Evolutionary conservation across 768 basidiomycete species (phyloP).

Genomic region (Trametes elegans): DNA sequence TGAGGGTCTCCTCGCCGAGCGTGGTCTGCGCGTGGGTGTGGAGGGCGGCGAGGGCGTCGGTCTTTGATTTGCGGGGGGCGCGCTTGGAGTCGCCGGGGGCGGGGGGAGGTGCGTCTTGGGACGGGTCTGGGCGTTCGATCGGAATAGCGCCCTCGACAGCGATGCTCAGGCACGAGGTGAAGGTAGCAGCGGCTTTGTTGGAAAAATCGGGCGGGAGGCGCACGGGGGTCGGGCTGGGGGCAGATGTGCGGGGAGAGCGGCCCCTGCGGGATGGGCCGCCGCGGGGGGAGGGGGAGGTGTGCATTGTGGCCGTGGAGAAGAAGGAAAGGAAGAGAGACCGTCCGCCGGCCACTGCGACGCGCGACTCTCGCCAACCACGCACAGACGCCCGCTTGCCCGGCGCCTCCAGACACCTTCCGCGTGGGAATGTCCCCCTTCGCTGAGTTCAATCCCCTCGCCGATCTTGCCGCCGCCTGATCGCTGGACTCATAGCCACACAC

Average conservation of each 20-base stretch:
- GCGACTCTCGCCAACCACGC: no score
- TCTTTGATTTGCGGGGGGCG: constrained; percentile 89
- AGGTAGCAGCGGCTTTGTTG: constrained; percentile 46
- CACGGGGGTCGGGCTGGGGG: constrained; percentile 36
- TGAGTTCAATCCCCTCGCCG: constrained; percentile 20
- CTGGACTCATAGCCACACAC: constrained; percentile 20
- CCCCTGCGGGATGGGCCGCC: constrained; percentile 63
- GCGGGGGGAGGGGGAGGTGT: constrained; percentile 44
- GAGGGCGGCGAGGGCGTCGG: constrained; percentile 78
- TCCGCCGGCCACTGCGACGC: no score
- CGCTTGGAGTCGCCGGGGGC: constrained; percentile 45
- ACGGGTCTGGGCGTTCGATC: constrained; percentile 41
- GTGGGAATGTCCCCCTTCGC: constrained; percentile 21
- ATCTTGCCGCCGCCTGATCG: constrained; percentile 22
- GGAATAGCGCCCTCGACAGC: constrained; percentile 72
- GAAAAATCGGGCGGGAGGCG: constrained; percentile 44
- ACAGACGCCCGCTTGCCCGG: constrained; percentile 13
- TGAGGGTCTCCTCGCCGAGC: constrained; percentile 49
- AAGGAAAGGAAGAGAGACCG: constrained; percentile 21
- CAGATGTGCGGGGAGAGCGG: constrained; percentile 50
- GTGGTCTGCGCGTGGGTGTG: constrained; percentile 64
- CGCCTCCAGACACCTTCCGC: constrained; percentile 22
- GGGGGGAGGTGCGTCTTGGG: constrained; percentile 31
- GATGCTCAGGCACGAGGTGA: constrained; percentile 70
- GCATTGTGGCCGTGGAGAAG: constrained; percentile 25